Conservation (phyloP, 768 basidiomycete species). For the Lyophyllum atratum region DNA sequence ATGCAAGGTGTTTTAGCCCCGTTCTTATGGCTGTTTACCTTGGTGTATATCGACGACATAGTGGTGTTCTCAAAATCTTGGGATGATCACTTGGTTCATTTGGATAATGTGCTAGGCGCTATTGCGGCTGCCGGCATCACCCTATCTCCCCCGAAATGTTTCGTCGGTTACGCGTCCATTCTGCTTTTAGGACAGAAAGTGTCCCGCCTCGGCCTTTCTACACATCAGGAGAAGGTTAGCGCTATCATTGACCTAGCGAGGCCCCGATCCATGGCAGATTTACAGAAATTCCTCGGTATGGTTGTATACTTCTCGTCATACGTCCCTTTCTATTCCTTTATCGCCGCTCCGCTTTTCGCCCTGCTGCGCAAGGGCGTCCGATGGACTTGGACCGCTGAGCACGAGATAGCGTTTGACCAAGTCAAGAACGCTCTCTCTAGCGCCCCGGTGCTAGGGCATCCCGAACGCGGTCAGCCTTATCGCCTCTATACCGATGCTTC, state of each 20-base stretch:
- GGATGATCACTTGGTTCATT: slow-evolving; percentile 31
- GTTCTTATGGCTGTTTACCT: slow-evolving; percentile 37
- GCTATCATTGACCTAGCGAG: slow-evolving; percentile 30
- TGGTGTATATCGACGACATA: slow-evolving; percentile 47
- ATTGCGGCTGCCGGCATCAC: slow-evolving; percentile 30
- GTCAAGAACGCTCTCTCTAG: slow-evolving; percentile 27
- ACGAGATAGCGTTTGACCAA: slow-evolving; percentile 24
- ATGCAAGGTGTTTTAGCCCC: slow-evolving; percentile 39
- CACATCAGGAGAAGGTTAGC: slow-evolving; percentile 36
- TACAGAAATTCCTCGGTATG: slow-evolving; percentile 38
- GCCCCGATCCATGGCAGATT: slow-evolving; percentile 24
- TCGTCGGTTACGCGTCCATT: slow-evolving; percentile 32
- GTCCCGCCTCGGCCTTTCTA: slow-evolving; percentile 36
- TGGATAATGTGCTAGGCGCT: slow-evolving; percentile 29
- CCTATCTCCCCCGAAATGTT: slow-evolving; percentile 35
- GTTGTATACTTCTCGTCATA: slow-evolving; percentile 38
- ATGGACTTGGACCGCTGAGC: slow-evolving; percentile 23
- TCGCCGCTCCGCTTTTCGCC: slow-evolving; percentile 33
- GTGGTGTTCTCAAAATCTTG: slow-evolving; percentile 30
- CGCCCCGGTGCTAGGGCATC: slow-evolving; percentile 34
- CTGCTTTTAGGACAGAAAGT: slow-evolving; percentile 41
- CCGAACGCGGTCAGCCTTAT: slow-evolving; percentile 30
- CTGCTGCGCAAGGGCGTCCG: slow-evolving; percentile 28
- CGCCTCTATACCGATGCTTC: slow-evolving; percentile 37
- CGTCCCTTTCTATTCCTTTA: slow-evolving; percentile 35